Conservation (phyloP, 108 stramenopile genomes). For the Cylindrotheca fusiformis region DNA sequence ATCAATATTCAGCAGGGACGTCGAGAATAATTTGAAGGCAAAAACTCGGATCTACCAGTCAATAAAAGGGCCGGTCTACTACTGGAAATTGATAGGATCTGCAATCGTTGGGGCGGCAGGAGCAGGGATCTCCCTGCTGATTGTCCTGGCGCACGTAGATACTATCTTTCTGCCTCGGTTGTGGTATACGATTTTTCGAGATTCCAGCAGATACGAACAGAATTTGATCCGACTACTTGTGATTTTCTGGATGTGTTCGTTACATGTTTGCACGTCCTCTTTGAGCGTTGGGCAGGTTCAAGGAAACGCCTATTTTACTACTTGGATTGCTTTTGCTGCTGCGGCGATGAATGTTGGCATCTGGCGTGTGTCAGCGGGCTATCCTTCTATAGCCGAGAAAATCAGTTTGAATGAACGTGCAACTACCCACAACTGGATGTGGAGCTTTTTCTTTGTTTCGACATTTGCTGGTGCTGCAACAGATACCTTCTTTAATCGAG, state of each 20-base stretch:
- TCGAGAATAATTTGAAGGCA: background rate
- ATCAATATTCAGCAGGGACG: background rate
- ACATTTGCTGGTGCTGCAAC: slow-evolving; percentile 33
- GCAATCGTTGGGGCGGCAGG: slow-evolving; percentile 24
- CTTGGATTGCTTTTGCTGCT: slow-evolving; percentile 55
- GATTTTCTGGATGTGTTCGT: slow-evolving; percentile 27
- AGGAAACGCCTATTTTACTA: slow-evolving; percentile 70
- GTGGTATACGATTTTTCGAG: slow-evolving; percentile 42
- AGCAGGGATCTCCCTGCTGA: slow-evolving; percentile 17
- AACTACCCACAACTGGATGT: slow-evolving; percentile 45
- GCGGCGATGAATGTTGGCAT: slow-evolving; percentile 33
- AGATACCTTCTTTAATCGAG: slow-evolving; percentile 44
- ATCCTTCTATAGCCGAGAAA: slow-evolving; percentile 24
- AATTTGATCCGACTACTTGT: slow-evolving; percentile 26
- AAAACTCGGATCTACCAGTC: slow-evolving; percentile 10
- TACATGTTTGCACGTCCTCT: slow-evolving; percentile 48
- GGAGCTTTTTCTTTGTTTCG: slow-evolving; percentile 26
- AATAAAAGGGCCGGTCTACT: slow-evolving; percentile 21
- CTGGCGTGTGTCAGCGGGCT: slow-evolving; percentile 44
- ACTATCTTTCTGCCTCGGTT: slow-evolving; percentile 41
- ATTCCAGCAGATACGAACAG: slow-evolving; percentile 42
- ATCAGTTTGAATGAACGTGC: slow-evolving; percentile 26
- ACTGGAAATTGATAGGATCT: slow-evolving; percentile 46
- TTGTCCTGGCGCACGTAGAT: slow-evolving; percentile 53
- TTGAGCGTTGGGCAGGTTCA: slow-evolving; percentile 63